These are phyloP conservation scores for Hirschfeldia incana DNA, from an alignment of 345 rosid genomes.

Conservation along the genomic window DNA sequence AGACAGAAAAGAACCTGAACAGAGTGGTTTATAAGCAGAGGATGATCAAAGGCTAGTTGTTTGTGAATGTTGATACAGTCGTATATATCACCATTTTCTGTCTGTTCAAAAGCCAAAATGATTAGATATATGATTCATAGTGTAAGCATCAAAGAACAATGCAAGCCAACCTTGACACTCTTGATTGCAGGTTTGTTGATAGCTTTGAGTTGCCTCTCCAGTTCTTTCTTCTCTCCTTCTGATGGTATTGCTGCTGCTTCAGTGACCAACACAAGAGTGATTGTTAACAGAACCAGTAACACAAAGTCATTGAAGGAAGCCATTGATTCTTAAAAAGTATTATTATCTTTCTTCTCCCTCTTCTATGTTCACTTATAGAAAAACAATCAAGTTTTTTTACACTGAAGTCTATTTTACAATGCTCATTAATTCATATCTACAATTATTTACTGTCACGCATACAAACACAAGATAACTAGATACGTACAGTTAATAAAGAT, in stretches of 20 bases:
- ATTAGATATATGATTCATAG: background rate
- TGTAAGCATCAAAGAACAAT: background rate
- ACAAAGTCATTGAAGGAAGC: background rate
- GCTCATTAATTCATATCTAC: background rate
- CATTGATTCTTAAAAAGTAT: background rate
- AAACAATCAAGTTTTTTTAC: background rate
- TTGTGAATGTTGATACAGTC: slow-evolving; percentile 43
- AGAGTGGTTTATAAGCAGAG: slow-evolving; percentile 25
- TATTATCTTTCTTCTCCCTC: background rate
- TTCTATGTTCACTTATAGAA: background rate
- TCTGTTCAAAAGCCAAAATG: slow-evolving; percentile 11
- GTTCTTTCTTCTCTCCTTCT: slow-evolving; percentile 29
- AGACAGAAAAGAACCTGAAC: slow-evolving; percentile 33
- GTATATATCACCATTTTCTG: slow-evolving; percentile 33
- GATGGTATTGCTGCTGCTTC: background rate
- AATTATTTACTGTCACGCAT: background rate
- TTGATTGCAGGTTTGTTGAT: slow-evolving; percentile 41
- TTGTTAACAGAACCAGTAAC: background rate
- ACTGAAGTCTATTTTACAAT: background rate
- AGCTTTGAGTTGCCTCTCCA: slow-evolving; percentile 34
- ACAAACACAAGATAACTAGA: background rate
- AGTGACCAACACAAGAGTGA: background rate
- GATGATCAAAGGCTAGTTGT: slow-evolving; percentile 43
- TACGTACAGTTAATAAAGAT: no score
- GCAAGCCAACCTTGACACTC: slow-evolving; percentile 32